Conservation (phyloP, 805 yeast genomes). For the Scheffersomyces coipomensis region DNA sequence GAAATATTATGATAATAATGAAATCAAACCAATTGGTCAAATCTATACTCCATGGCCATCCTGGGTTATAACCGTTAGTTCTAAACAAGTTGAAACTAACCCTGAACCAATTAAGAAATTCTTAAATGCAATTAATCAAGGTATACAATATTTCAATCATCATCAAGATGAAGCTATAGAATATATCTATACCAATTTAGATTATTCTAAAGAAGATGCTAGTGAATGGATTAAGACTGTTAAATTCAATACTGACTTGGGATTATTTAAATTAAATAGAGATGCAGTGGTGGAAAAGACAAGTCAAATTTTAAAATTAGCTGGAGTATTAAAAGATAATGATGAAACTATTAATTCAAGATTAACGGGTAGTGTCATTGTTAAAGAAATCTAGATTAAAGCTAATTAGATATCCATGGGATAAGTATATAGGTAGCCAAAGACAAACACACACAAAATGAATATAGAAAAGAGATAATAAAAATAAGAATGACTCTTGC, state of each 20-base stretch:
- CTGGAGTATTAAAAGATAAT: constrained; percentile 53
- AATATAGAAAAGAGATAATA: no score
- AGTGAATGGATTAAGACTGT: constrained; percentile 81
- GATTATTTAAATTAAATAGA: constrained; percentile 43
- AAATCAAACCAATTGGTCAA: constrained; percentile 80
- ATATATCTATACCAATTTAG: constrained; percentile 65
- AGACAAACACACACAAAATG: no score
- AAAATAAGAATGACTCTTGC: no score
- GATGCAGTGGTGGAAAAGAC: constrained; percentile 54
- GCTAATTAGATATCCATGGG: no score
- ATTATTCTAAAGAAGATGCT: constrained; percentile 77
- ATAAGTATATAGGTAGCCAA: no score
- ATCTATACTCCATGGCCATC: constrained; percentile 97
- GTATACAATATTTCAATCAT: constrained; percentile 61
- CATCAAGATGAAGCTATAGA: constrained; percentile 65
- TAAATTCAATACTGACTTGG: constrained; percentile 48
- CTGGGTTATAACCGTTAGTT: constrained; percentile 72
- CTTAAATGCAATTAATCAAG: constrained; percentile 57
- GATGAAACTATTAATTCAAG: constrained; percentile 23
- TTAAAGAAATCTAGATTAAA: no score
- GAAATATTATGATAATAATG: constrained; percentile 75
- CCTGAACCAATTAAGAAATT: constrained; percentile 34
- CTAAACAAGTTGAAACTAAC: constrained; percentile 30
- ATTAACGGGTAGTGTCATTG: constrained; percentile 22
- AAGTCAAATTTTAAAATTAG: constrained; percentile 52